A percentile compares a stretch with the other conserved stretches of the same genome.
phyloP scores from a whole-genome alignment of 768 basidiomycete species.

The Cantharellus cinnabarinus region DNA sequence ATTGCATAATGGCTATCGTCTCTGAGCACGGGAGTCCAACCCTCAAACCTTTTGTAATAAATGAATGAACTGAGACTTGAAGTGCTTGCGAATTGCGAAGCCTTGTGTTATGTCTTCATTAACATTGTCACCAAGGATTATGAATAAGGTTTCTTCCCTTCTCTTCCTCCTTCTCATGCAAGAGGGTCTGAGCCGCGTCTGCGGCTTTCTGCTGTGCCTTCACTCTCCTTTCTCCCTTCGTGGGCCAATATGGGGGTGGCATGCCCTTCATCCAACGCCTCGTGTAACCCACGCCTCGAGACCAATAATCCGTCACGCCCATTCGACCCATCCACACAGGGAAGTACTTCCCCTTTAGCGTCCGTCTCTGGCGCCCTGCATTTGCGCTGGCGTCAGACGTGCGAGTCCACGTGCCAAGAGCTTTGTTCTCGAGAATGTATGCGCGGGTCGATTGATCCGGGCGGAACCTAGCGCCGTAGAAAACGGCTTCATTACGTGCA shows the following conservation, averaged over 20 bases:
- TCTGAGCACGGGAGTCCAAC: too few relatives aligned
- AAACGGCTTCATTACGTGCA: conserved; percentile 62
- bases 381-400: neutral
- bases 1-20: too few relatives aligned
- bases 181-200: too few relatives aligned
- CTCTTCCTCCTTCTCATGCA: too few relatives aligned
- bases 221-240: conserved; percentile 36
- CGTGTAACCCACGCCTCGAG: conserved; percentile 12
- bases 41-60: too few relatives aligned
- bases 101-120: too few relatives aligned
- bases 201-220: too few relatives aligned
- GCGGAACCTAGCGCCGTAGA: conserved; percentile 45
- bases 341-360: neutral
- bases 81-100: too few relatives aligned
- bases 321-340: neutral
- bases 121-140: too few relatives aligned
- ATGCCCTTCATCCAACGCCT: conserved; percentile 36
- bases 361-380: neutral
- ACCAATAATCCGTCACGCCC: neutral
- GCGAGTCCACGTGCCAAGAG: conserved; percentile 34
- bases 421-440: conserved; percentile 40
- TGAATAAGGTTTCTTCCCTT: too few relatives aligned
- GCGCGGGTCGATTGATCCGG: conserved; percentile 38
- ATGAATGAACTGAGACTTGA: too few relatives aligned
- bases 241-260: conserved; percentile 19